phyloP scores from a whole-genome alignment of 2,329 filamentous ascomycete genomes.

The Neoscytalidium dimidiatum region DNA sequence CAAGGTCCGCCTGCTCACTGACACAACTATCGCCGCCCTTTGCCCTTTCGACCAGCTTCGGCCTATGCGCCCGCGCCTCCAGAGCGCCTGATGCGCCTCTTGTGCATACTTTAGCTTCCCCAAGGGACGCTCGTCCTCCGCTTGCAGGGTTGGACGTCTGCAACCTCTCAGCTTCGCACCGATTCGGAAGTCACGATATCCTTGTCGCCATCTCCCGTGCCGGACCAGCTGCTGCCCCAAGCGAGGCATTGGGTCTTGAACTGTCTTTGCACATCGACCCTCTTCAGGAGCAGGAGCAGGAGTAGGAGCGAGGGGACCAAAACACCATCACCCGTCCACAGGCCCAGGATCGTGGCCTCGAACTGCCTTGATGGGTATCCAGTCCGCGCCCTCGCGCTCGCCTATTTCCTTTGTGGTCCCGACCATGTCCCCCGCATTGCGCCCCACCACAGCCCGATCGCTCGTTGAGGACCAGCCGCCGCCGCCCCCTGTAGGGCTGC shows the following conservation, averaged over 20 bases:
- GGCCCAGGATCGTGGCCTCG: neutral
- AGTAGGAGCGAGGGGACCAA: neutral
- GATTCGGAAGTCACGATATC: neutral
- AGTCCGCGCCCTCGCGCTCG: constrained; percentile 8
- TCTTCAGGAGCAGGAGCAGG: neutral
- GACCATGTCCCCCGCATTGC: constrained; percentile 15
- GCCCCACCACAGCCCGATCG: constrained; percentile 7
- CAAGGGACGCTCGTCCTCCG: neutral
- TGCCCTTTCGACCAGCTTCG: neutral
- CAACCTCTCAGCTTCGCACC: neutral
- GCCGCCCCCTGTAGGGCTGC: constrained; percentile 33
- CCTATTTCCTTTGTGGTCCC: constrained; percentile 16
- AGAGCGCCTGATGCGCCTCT: no score
- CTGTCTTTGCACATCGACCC: constrained; percentile 5
- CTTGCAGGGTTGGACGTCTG: neutral
- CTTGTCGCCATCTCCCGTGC: neutral
- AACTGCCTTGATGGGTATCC: constrained; percentile 15
- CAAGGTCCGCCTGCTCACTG: neutral
- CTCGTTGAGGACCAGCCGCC: neutral
- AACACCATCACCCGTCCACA: neutral
- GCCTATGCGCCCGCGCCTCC: neutral
- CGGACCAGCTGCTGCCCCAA: constrained; percentile 10
- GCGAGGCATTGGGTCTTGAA: constrained; percentile 15
- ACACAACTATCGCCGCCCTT: neutral
- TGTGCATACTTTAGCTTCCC: neutral